A percentile compares a stretch with the other conserved stretches of the same genome.
phyloP scores from a whole-genome alignment of 345 rosid species.

The Cardiospermum halicacabum region DNA sequence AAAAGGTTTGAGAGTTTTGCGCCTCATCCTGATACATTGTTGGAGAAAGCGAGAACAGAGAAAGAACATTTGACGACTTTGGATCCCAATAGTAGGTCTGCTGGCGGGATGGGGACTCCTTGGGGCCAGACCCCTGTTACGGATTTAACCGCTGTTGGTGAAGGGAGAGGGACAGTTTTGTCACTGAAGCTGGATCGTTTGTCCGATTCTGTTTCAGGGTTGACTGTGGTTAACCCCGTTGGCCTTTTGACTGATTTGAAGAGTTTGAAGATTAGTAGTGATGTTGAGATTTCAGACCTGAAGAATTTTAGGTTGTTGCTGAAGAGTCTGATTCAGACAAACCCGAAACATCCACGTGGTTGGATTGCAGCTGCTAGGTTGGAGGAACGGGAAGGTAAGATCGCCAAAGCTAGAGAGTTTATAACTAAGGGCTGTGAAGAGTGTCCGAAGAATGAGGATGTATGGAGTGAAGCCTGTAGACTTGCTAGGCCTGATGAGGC shows the following conservation, averaged over 20 bases:
- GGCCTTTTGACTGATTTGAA: slow-evolving; percentile 84
- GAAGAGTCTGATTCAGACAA: slow-evolving; percentile 83
- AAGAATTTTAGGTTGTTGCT: slow-evolving; percentile 83
- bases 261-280: slow-evolving; percentile 92
- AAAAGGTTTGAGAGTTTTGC: slow-evolving; percentile 89
- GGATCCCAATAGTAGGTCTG: slow-evolving; percentile 78
- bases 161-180: slow-evolving; percentile 92
- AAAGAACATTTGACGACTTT: slow-evolving; percentile 84
- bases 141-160: slow-evolving; percentile 89
- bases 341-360: slow-evolving; percentile 85
- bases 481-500: slow-evolving; percentile 82
- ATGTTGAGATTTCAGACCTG: slow-evolving; percentile 87
- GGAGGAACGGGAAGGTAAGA: slow-evolving; percentile 95
- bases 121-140: slow-evolving; percentile 86
- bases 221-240: slow-evolving; percentile 88
- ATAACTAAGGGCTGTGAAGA: slow-evolving; percentile 88
- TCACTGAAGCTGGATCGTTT: slow-evolving; percentile 85
- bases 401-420: slow-evolving; percentile 68
- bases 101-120: slow-evolving; percentile 81
- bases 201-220: slow-evolving; percentile 79
- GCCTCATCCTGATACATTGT: slow-evolving; percentile 76
- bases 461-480: slow-evolving; percentile 87
- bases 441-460: slow-evolving; percentile 86
- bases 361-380: slow-evolving; percentile 97
- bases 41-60: slow-evolving; percentile 92